Percentiles rank a stretch among this genome's conserved stretches.
These are phyloP conservation scores for Quercus glauca DNA, from an alignment of 306 rosid genomes.

Conservation along the genomic window DNA sequence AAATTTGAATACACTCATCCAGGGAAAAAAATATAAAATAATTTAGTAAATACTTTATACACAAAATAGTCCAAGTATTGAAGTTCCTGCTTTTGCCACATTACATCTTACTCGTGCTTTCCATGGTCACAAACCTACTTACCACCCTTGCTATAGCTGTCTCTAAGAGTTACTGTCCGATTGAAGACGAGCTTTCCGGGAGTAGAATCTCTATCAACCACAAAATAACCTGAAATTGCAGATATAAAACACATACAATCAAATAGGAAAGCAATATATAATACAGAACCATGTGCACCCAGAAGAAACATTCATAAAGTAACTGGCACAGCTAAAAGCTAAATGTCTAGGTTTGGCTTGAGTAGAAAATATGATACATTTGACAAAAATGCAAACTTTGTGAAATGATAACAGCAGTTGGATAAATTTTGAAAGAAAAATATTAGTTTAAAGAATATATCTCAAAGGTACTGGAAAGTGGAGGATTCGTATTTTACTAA, in stretches of 20 bases:
- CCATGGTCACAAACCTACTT: slow-evolving; percentile 40
- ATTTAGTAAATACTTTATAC: neutral
- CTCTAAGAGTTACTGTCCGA: slow-evolving; percentile 81
- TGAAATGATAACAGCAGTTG: neutral
- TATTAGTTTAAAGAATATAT: neutral
- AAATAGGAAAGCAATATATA: neutral
- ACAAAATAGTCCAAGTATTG: slow-evolving; percentile 9
- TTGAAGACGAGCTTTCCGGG: slow-evolving; percentile 81
- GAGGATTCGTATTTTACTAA: neutral
- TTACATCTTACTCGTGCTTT: slow-evolving; percentile 1
- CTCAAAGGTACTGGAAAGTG: too few species aligned
- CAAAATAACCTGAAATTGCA: slow-evolving; percentile 78
- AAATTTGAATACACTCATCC: too few species aligned
- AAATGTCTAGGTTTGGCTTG: neutral
- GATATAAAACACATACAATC: slow-evolving; percentile 1
- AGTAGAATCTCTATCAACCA: slow-evolving; percentile 76
- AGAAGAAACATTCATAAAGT: neutral
- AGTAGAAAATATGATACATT: neutral
- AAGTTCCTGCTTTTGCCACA: slow-evolving; percentile 11
- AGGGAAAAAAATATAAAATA: too few species aligned
- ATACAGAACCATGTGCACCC: neutral
- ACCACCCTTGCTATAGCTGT: slow-evolving; percentile 66
- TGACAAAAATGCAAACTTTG: neutral
- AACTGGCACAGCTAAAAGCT: neutral
- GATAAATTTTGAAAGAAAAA: neutral